A percentile compares a stretch with the other conserved stretches of the same genome.
Conservation (phyloP, 352 stramenopile species). For the Pythium vanterpoolii region DNA sequence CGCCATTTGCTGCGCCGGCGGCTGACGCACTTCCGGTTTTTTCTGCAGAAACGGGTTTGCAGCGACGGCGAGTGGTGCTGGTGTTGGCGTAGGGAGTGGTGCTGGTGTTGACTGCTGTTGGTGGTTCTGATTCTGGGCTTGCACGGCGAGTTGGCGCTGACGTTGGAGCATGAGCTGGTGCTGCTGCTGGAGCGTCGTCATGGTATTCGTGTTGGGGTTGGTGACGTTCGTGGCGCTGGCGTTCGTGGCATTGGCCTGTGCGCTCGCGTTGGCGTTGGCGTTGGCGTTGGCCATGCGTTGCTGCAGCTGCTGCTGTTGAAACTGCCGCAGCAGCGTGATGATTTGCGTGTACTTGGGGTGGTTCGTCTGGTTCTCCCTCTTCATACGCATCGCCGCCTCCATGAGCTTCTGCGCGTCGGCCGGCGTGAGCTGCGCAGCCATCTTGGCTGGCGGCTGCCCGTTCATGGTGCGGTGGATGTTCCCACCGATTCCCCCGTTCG, state of each 20-base stretch:
- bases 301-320: conserved; percentile 50
- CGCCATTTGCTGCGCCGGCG: conserved; percentile 30
- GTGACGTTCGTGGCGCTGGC: neutral
- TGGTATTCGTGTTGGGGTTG: conserved; percentile 3
- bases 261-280: neutral
- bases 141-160: conserved; percentile 27
- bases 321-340: conserved; percentile 68
- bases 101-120: conserved; percentile 2
- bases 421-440: conserved; percentile 38
- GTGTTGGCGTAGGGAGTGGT: neutral
- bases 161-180: conserved; percentile 33
- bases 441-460: conserved; percentile 11
- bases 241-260: conserved; percentile 2
- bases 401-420: conserved; percentile 82
- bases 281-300: conserved; percentile 12
- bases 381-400: conserved; percentile 79
- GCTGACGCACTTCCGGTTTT: conserved; percentile 38
- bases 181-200: conserved; percentile 25
- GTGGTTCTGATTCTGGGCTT: conserved; percentile 29
- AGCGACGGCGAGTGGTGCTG: conserved; percentile 37
- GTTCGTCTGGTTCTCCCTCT: conserved; percentile 65
- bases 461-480: conserved; percentile 15
- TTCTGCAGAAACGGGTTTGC: conserved; percentile 64
- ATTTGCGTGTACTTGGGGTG: conserved; percentile 88
- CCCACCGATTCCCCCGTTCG: neutral